Conservation (phyloP, 148 eudicot species). For the Nepenthes mirabilis region DNA sequence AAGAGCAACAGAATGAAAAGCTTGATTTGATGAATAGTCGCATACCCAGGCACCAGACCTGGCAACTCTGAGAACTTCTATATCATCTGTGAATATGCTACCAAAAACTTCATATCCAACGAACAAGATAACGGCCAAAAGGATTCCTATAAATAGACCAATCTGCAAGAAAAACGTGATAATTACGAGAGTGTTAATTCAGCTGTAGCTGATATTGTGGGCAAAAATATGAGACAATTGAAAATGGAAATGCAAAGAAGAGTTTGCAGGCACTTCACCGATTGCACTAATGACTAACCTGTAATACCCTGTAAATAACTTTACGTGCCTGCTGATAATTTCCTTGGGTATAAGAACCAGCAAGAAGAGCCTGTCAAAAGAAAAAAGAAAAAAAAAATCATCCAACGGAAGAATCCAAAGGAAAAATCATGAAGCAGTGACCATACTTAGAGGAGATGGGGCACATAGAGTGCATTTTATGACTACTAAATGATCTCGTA, state of each 20-base stretch:
- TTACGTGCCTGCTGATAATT: constrained; percentile 59
- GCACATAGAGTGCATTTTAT: too few species aligned
- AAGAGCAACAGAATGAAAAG: background rate
- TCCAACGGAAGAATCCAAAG: too few species aligned
- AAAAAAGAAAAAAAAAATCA: background rate
- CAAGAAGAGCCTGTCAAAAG: constrained; percentile 66
- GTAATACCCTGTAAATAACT: constrained; percentile 65
- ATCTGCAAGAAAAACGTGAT: constrained; percentile 27
- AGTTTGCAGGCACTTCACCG: background rate
- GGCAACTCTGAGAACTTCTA: constrained; percentile 57
- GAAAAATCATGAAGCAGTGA: background rate
- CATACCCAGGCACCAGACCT: constrained; percentile 77
- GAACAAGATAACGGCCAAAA: constrained; percentile 52
- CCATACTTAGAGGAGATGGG: background rate
- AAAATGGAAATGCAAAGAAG: constrained; percentile 1
- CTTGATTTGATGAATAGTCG: background rate
- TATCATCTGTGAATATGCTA: constrained; percentile 51
- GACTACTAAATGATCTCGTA: too few species aligned
- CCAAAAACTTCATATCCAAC: constrained; percentile 48
- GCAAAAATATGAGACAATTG: background rate
- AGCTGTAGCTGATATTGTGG: background rate
- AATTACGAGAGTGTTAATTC: background rate
- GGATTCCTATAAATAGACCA: constrained; percentile 52
- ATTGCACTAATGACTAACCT: constrained; percentile 30
- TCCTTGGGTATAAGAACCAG: constrained; percentile 60